These are phyloP conservation scores for Colletotrichum sp. DNA, from an alignment of 2,329 filamentous ascomycete species.

Conservation along the genomic window DNA sequence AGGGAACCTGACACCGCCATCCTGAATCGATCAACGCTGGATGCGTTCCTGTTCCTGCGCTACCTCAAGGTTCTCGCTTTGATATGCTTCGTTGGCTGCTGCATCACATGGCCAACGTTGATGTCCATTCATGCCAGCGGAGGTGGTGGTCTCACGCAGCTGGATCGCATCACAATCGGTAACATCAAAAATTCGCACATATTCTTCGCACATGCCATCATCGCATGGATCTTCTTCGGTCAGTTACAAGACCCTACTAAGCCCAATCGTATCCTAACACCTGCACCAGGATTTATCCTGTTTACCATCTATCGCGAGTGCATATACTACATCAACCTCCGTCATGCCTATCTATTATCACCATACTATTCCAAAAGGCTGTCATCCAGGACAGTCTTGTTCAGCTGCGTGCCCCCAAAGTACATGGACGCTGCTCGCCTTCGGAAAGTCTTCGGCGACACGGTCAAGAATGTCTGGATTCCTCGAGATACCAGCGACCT, in stretches of 20 bases:
- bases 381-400: constrained; percentile 91
- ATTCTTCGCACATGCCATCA: constrained; percentile 80
- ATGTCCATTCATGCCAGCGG: constrained; percentile 87
- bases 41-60: constrained; percentile 89
- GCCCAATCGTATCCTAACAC: not conserved
- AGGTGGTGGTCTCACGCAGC: constrained; percentile 65
- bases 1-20: constrained; percentile 77
- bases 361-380: constrained; percentile 83
- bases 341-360: constrained; percentile 91
- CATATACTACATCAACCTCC: constrained; percentile 91
- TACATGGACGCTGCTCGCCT: constrained; percentile 79
- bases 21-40: constrained; percentile 89
- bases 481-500: constrained; percentile 75
- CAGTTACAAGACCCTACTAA: not conserved
- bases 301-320: constrained; percentile 89
- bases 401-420: constrained; percentile 80
- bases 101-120: constrained; percentile 85
- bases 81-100: constrained; percentile 80
- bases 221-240: constrained; percentile 82
- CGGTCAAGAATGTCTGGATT: constrained; percentile 86
- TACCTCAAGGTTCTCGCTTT: constrained; percentile 68
- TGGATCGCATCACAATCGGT: constrained; percentile 62
- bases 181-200: constrained; percentile 64
- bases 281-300: constrained; percentile 71
- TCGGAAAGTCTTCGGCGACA: constrained; percentile 76